These are phyloP conservation scores for Xylaria nigripes DNA, from an alignment of 495 filamentous ascomycete genomes.

Conservation along the genomic window DNA sequence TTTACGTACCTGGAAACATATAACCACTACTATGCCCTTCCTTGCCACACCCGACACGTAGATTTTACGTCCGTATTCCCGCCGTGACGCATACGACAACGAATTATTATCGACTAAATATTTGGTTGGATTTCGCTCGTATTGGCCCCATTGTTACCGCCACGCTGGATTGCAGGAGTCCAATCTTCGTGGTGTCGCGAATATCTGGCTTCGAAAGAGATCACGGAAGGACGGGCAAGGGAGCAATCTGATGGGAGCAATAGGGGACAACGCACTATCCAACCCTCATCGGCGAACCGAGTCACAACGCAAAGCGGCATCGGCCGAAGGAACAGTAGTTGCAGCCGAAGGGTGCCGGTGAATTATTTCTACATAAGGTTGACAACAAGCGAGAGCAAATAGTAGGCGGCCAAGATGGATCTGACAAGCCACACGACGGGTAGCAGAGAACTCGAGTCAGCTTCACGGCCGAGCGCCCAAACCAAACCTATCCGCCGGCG, in stretches of 20 bases:
- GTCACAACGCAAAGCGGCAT: not conserved
- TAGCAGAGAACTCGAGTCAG: constrained; percentile 17
- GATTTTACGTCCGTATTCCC: not conserved
- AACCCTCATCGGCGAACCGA: not conserved
- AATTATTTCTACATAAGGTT: not conserved
- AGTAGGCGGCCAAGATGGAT: not conserved
- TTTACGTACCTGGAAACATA: not conserved
- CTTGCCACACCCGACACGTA: not conserved
- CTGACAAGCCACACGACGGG: constrained; percentile 1
- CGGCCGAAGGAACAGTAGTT: not conserved
- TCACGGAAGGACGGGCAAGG: not conserved
- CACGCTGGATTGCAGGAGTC: not conserved
- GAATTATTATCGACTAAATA: not conserved
- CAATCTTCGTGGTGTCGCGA: not conserved
- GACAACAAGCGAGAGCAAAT: not conserved
- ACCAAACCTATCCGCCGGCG: constrained; percentile 49
- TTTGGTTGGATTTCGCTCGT: not conserved
- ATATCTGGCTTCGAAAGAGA: constrained; percentile 1
- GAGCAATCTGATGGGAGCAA: not conserved
- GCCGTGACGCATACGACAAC: not conserved
- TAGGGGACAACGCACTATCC: not conserved
- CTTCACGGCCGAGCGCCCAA: constrained; percentile 17
- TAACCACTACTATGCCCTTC: not conserved
- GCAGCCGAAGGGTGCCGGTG: not conserved
- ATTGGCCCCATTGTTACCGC: not conserved